Evolutionary conservation across 2,329 filamentous ascomycete species (phyloP), one percentile per base, ranked within the genome.

Genomic region (Sporothrix phasma): DNA sequence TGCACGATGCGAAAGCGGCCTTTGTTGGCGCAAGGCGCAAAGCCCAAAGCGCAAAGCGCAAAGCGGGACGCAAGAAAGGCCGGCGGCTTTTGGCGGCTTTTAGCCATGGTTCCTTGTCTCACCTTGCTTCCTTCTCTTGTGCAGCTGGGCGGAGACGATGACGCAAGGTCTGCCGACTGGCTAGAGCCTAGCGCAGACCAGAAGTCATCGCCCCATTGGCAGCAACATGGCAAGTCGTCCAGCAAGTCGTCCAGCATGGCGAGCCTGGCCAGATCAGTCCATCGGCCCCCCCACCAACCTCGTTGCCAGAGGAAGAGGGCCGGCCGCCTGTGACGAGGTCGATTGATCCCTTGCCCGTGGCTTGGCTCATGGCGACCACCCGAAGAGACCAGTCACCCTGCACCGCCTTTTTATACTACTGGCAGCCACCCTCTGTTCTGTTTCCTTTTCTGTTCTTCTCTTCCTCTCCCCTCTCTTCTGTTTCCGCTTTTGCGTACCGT

Each of bases 101-200:
- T n/a, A n/a, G n/a, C n/a, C n/a, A n/a, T n/a, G n/a, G n/a, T n/a
- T 29, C 7, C n/a, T 43, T 64, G 62, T 64, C 62, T 64, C 39
- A 61, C 63, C 58, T 22, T 56, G 39, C n/a, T 47, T 64, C 47
- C 49, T 22, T 56, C 31, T 56, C 31, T 56, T 56, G 51, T 56
- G 49, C 56, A 41, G 31, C 41, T 3, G 19, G 31, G 31, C 41
- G 41, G 49, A 37, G 24, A 37, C 64, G 45, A 65, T 65, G 64
- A 65, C 64, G 64, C 64, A 65, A 62, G 53, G 60, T n/a, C 45
- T 26, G 29, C 29, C 39, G 43, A 37, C 7, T 43, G 5, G 43
- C 51, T 10, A 31, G n/a, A 31, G 54, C 62, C 62, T 64, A 51
- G 54, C 39, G 51, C 29, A 56, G 51, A 56, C 22, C 17, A 34